Conservation (phyloP, 805 yeast genomes). For the Schwanniomyces vanrijiae region DNA sequence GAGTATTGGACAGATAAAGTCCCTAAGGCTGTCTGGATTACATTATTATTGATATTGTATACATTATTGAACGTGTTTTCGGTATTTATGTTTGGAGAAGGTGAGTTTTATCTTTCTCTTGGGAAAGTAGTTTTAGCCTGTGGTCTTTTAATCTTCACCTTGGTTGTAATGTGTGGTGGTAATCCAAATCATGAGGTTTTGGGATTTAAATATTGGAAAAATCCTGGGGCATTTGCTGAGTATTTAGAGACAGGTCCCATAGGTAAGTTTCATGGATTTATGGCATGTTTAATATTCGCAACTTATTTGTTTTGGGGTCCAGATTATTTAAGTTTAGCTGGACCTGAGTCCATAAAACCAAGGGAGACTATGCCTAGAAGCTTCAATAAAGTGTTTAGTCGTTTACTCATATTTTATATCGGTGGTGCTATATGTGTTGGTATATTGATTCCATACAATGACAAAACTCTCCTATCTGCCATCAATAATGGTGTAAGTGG, state of each 20-base stretch:
- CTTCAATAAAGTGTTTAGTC: slow-evolving; percentile 51
- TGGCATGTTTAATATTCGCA: neutral
- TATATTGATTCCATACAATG: slow-evolving; percentile 21
- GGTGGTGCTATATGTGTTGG: slow-evolving; percentile 18
- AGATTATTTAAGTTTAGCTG: slow-evolving; percentile 1
- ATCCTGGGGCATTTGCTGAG: slow-evolving; percentile 21
- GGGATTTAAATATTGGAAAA: slow-evolving; percentile 22
- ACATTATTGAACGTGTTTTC: slow-evolving; percentile 17
- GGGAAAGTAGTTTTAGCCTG: slow-evolving; percentile 17
- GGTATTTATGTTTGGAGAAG: slow-evolving; percentile 20
- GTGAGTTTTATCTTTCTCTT: slow-evolving; percentile 19
- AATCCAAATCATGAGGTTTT: slow-evolving; percentile 17
- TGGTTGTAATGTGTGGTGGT: slow-evolving; percentile 22
- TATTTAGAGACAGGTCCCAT: slow-evolving; percentile 29
- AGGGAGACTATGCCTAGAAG: slow-evolving; percentile 60
- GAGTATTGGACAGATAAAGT: slow-evolving; percentile 19
- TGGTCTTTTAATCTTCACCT: slow-evolving; percentile 18
- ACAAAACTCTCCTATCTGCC: slow-evolving; percentile 12
- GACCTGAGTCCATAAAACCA: slow-evolving; percentile 65
- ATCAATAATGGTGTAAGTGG: slow-evolving; percentile 13
- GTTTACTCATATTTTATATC: slow-evolving; percentile 32
- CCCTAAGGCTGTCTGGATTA: slow-evolving; percentile 47
- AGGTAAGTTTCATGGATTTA: neutral
- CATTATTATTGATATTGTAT: slow-evolving; percentile 30
- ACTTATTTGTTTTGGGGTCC: neutral